Conservation (phyloP, 2,329 filamentous ascomycete species). For the Colletotrichum cordylinicola region DNA sequence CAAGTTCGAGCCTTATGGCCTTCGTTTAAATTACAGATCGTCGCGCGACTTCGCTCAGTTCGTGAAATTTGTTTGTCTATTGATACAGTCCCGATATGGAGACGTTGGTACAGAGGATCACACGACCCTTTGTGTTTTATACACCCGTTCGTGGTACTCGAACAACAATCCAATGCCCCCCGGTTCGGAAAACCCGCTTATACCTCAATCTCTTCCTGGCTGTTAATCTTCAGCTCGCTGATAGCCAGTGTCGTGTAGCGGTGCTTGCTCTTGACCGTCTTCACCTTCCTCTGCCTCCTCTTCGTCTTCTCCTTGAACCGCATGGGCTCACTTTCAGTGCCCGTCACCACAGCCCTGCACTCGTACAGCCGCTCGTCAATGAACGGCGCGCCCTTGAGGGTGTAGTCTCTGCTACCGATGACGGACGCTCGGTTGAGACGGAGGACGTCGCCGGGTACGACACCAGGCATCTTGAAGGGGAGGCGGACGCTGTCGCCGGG, state of each 20-base stretch:
- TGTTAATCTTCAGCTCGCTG: conserved; percentile 75
- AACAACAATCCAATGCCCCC: neutral
- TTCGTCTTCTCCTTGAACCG: conserved; percentile 83
- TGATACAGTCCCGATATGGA: conserved; percentile 10
- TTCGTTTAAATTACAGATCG: neutral
- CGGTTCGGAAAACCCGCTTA: neutral
- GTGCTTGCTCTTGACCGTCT: conserved; percentile 87
- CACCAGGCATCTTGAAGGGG: conserved; percentile 79
- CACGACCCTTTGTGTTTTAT: neutral
- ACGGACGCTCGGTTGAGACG: conserved; percentile 85
- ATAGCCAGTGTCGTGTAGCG: conserved; percentile 86
- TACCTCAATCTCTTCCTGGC: conserved; percentile 42
- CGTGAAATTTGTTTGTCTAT: conserved; percentile 10
- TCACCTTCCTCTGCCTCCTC: conserved; percentile 74
- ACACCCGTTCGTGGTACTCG: conserved; percentile 1
- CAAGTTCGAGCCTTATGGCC: neutral
- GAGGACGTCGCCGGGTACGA: conserved; percentile 81
- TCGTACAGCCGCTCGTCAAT: conserved; percentile 85
- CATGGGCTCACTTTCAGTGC: conserved; percentile 81
- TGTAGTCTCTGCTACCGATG: conserved; percentile 89
- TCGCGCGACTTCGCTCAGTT: neutral
- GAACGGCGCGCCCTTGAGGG: conserved; percentile 81
- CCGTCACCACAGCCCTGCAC: conserved; percentile 84
- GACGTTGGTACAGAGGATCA: neutral
- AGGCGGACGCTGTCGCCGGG: conserved; percentile 77